Evolutionary conservation across 2,329 filamentous ascomycete genomes (phyloP).

Genomic region (Fusarium fujikuroi): DNA sequence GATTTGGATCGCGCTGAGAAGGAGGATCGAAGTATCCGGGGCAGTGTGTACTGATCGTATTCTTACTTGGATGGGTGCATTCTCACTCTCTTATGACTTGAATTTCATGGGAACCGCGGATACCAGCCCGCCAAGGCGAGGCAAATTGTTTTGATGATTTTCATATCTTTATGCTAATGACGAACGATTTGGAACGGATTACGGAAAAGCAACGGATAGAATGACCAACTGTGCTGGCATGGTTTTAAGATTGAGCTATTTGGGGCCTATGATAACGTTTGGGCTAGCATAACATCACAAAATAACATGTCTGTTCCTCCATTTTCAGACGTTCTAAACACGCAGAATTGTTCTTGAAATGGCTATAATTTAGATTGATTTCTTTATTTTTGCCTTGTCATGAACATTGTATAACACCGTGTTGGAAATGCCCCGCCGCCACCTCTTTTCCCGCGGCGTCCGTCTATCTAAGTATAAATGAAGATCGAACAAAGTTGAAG

Average conservation of each 20-base stretch:
- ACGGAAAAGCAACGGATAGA: slow-evolving; percentile 21
- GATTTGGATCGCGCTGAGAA: slow-evolving; percentile 40
- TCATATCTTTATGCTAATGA: slow-evolving; percentile 28
- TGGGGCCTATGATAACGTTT: slow-evolving; percentile 1
- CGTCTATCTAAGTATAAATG: slow-evolving; percentile 22
- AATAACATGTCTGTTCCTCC: not conserved
- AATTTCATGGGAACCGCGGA: slow-evolving; percentile 22
- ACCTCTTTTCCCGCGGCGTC: slow-evolving; percentile 12
- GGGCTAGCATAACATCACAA: slow-evolving; percentile 2
- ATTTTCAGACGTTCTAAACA: not conserved
- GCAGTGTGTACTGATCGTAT: slow-evolving; percentile 37
- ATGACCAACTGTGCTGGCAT: slow-evolving; percentile 38
- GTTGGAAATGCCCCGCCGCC: slow-evolving; percentile 8
- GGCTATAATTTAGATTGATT: not conserved
- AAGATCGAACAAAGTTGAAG: not conserved
- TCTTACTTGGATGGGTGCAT: not conserved
- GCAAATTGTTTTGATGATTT: slow-evolving; percentile 36
- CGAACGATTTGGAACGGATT: slow-evolving; percentile 9
- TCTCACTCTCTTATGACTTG: slow-evolving; percentile 13
- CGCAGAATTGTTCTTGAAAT: not conserved
- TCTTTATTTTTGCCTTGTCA: slow-evolving; percentile 6
- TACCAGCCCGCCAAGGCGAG: slow-evolving; percentile 12
- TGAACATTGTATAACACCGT: slow-evolving; percentile 9
- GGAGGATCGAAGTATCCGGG: slow-evolving; percentile 41
- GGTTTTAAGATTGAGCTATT: slow-evolving; percentile 21